Conservation (phyloP, 208 protist genomes). For the Porcisia hertigi region DNA sequence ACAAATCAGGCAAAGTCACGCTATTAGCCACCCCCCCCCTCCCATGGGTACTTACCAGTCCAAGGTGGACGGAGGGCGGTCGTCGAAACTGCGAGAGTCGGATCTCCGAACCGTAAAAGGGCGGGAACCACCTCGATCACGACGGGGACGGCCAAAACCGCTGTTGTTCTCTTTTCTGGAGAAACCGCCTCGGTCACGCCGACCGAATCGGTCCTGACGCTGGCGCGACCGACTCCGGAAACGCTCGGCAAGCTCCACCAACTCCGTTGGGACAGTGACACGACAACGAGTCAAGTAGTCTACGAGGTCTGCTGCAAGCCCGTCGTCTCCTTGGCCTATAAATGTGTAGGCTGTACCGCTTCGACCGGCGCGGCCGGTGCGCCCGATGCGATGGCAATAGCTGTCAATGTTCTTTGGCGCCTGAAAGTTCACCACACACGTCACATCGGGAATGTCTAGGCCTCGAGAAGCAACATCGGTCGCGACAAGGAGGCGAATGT, state of each 20-base stretch:
- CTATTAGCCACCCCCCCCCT: neutral
- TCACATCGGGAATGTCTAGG: slow-evolving; percentile 94
- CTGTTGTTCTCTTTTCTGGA: slow-evolving; percentile 5
- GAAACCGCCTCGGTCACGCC: slow-evolving; percentile 6
- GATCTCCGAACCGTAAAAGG: neutral
- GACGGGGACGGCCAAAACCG: neutral
- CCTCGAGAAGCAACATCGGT: slow-evolving; percentile 95
- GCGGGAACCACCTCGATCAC: slow-evolving; percentile 7
- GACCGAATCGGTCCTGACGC: neutral
- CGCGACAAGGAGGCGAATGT: slow-evolving; percentile 90
- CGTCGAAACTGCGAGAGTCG: neutral
- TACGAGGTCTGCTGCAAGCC: slow-evolving; percentile 62
- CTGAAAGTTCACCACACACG: slow-evolving; percentile 94
- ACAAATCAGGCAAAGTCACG: neutral
- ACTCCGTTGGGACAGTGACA: slow-evolving; percentile 47
- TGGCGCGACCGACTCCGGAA: slow-evolving; percentile 19
- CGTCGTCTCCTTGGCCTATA: slow-evolving; percentile 53
- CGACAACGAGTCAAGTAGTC: slow-evolving; percentile 76
- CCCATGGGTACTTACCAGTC: slow-evolving; percentile 6
- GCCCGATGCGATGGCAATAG: slow-evolving; percentile 96
- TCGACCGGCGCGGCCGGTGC: slow-evolving; percentile 92
- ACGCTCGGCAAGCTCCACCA: slow-evolving; percentile 47
- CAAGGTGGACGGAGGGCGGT: neutral
- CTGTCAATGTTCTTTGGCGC: slow-evolving; percentile 91
- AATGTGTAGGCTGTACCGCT: slow-evolving; percentile 88